Evolutionary conservation across 371 early-diverging fungal genomes (phyloP).

Genomic region (Basidiobolus meristosporus): DNA sequence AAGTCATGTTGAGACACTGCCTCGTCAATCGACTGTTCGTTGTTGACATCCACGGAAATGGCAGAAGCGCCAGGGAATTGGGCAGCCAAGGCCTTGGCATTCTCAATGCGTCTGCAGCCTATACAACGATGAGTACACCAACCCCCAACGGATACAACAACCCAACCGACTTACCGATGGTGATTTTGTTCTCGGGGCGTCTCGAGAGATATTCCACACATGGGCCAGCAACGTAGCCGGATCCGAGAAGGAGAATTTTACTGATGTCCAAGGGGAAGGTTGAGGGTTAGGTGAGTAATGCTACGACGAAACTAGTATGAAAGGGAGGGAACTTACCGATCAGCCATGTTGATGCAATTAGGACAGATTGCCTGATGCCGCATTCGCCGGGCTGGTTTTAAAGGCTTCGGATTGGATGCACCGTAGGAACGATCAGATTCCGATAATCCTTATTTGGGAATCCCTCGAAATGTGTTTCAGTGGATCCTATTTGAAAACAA

Average conservation of each 20-base stretch:
- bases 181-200: conserved; percentile 59
- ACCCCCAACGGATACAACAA: neutral
- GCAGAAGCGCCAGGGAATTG: conserved; percentile 37
- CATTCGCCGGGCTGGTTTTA: no score
- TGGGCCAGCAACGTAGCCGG: conserved; percentile 93
- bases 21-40: conserved; percentile 67
- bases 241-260: conserved; percentile 84
- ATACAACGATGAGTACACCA: neutral
- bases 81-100: conserved; percentile 47
- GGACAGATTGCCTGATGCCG: no score
- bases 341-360: no score
- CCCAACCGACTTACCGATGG: conserved; percentile 34
- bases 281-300: no score
- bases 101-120: conserved; percentile 65
- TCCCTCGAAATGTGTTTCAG: no score
- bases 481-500: no score
- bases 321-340: no score
- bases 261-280: no score
- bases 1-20: conserved; percentile 70
- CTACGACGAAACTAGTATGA: no score
- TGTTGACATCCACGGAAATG: conserved; percentile 58
- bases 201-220: conserved; percentile 85
- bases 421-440: no score
- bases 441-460: no score
- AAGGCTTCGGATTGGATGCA: no score